phyloP scores from a whole-genome alignment of 305 asterid species.

The Fraxinus paxiana region DNA sequence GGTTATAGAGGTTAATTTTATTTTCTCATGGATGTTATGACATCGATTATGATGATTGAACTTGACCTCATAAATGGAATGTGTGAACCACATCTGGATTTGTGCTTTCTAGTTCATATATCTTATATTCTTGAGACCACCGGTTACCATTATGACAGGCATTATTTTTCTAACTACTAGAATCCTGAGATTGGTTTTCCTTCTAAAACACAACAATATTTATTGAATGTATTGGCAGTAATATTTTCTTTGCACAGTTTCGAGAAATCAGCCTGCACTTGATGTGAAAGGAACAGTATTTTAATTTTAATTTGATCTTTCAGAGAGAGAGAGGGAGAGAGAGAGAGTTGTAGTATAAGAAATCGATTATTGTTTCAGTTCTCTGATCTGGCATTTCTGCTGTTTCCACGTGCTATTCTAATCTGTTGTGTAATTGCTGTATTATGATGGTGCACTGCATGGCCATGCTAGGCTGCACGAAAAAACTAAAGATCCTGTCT shows the following conservation, averaged over 20 bases:
- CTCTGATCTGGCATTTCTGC: slow-evolving; percentile 1
- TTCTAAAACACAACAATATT: not conserved
- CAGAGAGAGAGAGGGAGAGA: not conserved
- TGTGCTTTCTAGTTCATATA: not conserved
- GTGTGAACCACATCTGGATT: not conserved
- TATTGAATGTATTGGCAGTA: not conserved
- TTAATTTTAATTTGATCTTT: not conserved
- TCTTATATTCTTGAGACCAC: not conserved
- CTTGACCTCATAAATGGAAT: not conserved
- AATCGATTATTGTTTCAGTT: not conserved
- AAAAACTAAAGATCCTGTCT: slow-evolving; percentile 16
- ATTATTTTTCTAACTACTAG: not conserved
- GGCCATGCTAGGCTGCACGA: not conserved
- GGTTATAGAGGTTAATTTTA: not conserved
- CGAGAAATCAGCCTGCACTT: not conserved
- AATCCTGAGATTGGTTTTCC: not conserved
- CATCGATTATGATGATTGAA: not conserved
- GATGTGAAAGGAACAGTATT: not conserved
- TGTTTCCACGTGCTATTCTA: not conserved
- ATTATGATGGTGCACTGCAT: not conserved
- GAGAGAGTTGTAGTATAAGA: not conserved
- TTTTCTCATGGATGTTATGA: not conserved
- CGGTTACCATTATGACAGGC: not conserved
- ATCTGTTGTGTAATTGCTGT: not conserved
- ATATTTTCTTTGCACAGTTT: not conserved